Evolutionary conservation across 257 asterid species (phyloP), one percentile per base, ranked within the genome.

Genomic region (Petunia axillaris): DNA sequence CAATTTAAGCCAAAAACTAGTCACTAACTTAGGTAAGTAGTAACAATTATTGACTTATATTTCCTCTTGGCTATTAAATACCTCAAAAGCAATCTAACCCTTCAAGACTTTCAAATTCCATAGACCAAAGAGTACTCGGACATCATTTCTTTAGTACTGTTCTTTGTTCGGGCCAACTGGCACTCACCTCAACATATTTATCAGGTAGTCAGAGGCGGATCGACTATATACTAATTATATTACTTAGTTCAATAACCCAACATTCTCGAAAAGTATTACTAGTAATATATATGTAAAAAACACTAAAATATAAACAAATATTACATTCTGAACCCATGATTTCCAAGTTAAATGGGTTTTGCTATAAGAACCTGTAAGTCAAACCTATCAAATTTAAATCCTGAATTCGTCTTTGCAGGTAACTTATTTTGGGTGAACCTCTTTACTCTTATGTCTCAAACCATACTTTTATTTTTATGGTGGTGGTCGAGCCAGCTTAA

Each of bases 11-110:
- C 60, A 71, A 71, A 71, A 48, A 2, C 0, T 46, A 71, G 78
- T 73, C 50, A 50, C 36, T 46, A 46, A 46, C 52, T 71, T 25
- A 9, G 60, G 60, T 11, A 25, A 25, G 25, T 25, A 25, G 0
- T 25, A 71, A 71, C 25, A 71, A 4, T 5, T 35, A 48, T 71
- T 25, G 25, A 15, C 25, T 35, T 48, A 59, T 0, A 6, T 10
- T 73, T 43, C 62, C 5, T 73, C 78, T 73, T 50, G 2, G 35
- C 16, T 4, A 48, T 11, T 68, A 43, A 1, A 25, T 25, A 71
- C 44, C 77, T 71, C 44, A 71, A 71, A 71, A 71, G 16, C 9
- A 71, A 71, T 71, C 44, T 35, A 25, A 71, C 14, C 53, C 0
- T 64, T 64, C 46, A 64, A 55, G 39, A 43, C 55, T 43, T 41